Percentiles rank a stretch among this genome's conserved stretches.
Evolutionary conservation across 345 rosid species (phyloP).

Genomic region (Streptanthus diversifolius): DNA sequence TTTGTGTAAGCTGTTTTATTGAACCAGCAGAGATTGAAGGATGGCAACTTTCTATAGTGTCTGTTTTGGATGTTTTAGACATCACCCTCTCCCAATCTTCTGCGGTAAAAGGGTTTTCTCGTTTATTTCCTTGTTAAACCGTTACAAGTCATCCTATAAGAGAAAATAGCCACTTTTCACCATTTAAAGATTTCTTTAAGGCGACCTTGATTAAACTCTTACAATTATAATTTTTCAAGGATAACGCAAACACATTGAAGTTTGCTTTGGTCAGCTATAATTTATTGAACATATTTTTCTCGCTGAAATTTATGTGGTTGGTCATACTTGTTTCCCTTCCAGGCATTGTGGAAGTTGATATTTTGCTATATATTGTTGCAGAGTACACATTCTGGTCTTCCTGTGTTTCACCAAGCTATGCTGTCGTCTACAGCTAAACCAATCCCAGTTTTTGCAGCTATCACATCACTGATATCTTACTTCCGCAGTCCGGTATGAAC

Average conservation of each 20-base stretch:
- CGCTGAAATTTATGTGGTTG: slow-evolving; percentile 14
- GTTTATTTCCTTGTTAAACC: slow-evolving; percentile 1
- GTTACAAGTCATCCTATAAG: not conserved
- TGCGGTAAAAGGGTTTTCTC: slow-evolving; percentile 44
- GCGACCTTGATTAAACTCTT: not conserved
- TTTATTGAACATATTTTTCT: not conserved
- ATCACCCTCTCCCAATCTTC: slow-evolving; percentile 55
- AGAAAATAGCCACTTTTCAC: not conserved
- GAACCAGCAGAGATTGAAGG: slow-evolving; percentile 79
- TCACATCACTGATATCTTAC: slow-evolving; percentile 73
- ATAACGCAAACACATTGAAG: not conserved
- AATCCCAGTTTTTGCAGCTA: slow-evolving; percentile 68
- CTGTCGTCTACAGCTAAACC: slow-evolving; percentile 70
- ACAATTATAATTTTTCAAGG: not conserved
- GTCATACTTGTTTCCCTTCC: not conserved
- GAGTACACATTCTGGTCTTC: slow-evolving; percentile 52
- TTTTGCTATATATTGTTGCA: slow-evolving; percentile 39
- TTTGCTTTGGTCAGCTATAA: not conserved
- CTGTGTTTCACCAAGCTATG: slow-evolving; percentile 70
- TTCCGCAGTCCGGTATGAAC: slow-evolving; percentile 56
- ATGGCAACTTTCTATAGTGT: slow-evolving; percentile 64
- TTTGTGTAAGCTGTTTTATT: slow-evolving; percentile 56
- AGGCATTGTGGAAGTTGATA: slow-evolving; percentile 20
- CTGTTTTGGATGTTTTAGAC: slow-evolving; percentile 67
- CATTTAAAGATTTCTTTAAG: not conserved